Conservation (phyloP, 768 basidiomycete species). For the Lactifluus hygrophoroides region DNA sequence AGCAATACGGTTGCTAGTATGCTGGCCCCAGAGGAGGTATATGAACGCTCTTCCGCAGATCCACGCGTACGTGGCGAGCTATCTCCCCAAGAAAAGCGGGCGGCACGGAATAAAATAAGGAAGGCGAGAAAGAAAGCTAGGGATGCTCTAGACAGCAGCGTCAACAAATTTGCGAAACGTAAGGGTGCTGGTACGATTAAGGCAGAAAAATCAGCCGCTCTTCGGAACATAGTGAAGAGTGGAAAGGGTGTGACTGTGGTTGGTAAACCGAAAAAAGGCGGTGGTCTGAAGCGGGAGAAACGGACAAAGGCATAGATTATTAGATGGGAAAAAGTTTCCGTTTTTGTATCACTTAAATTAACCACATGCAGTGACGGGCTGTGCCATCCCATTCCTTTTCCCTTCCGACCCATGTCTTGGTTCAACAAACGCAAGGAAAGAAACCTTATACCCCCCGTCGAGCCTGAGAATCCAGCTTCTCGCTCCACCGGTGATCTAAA, state of each 20-base stretch:
- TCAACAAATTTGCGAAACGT: slow-evolving; percentile 53
- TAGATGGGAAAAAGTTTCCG: slow-evolving; percentile 3
- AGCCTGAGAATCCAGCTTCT: slow-evolving; percentile 32
- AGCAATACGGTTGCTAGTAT: slow-evolving; percentile 65
- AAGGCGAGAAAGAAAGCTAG: slow-evolving; percentile 65
- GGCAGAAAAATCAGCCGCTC: slow-evolving; percentile 77
- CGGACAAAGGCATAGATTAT: neutral
- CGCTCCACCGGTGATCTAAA: slow-evolving; percentile 52
- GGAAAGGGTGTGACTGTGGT: slow-evolving; percentile 85
- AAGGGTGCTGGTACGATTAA: slow-evolving; percentile 49
- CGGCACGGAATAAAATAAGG: slow-evolving; percentile 56
- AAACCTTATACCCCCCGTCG: slow-evolving; percentile 59
- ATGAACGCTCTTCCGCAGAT: slow-evolving; percentile 47
- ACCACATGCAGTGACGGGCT: neutral
- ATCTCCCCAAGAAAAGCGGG: slow-evolving; percentile 75
- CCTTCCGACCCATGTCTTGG: slow-evolving; percentile 44
- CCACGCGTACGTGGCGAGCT: slow-evolving; percentile 69
- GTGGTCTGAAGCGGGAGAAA: neutral
- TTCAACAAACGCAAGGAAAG: slow-evolving; percentile 58
- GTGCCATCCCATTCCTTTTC: neutral
- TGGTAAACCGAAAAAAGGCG: slow-evolving; percentile 50
- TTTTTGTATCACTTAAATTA: neutral
- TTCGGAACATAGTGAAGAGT: slow-evolving; percentile 73
- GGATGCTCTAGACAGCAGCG: slow-evolving; percentile 52
- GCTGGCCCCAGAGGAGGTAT: slow-evolving; percentile 92